Evolutionary conservation across 1,139 yeast species (phyloP), one percentile per base, ranked within the genome.

Genomic region (Yamadazyma buinensis): DNA sequence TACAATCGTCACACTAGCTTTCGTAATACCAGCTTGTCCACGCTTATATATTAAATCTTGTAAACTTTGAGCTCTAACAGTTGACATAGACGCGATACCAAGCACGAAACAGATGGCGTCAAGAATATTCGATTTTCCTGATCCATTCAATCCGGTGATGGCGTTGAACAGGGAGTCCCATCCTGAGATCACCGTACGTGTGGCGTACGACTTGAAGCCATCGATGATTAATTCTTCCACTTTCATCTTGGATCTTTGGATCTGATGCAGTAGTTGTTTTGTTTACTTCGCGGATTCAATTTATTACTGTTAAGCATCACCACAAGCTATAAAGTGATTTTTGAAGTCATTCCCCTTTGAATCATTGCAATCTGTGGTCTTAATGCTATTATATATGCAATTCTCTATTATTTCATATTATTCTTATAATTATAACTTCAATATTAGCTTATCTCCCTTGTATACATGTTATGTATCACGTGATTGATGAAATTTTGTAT

Each of bases 101-200:
- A 94, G 71, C n/a, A 94, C 99, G 60, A 94, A 94, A 61, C 98
- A 94, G 37, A 92, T 92, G 38, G 98, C 95, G 60, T 94, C 98
- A 32, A 92, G 67, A 39, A 92, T 88, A 57, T 92, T 92, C 15
- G 96, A 88, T 54, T 92, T 94, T 9, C 98, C 99, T 1, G 97
- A 87, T 10, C 99, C 99, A 57, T 94, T 94, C 38, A 92, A 71
- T 9, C 99, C 98, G 0, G 99, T 94, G 54, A 94, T 92, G 49
- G 98, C 96, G 61, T 94, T 94, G 62, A 94, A 94, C 59, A 84
- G 95, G 1, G 87, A 75, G 57, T 94, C 98, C 97, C 98, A 94
- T 22, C 82, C 86, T 1, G 95, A 77, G 20, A 94, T 86, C 26
- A 90, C 97, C 0, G 98, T 92, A 66, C 98, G 84, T 1, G 95